Percentiles rank a stretch among this genome's conserved stretches.
Conservation (phyloP, 805 yeast species). For the Lipomyces kockii region DNA sequence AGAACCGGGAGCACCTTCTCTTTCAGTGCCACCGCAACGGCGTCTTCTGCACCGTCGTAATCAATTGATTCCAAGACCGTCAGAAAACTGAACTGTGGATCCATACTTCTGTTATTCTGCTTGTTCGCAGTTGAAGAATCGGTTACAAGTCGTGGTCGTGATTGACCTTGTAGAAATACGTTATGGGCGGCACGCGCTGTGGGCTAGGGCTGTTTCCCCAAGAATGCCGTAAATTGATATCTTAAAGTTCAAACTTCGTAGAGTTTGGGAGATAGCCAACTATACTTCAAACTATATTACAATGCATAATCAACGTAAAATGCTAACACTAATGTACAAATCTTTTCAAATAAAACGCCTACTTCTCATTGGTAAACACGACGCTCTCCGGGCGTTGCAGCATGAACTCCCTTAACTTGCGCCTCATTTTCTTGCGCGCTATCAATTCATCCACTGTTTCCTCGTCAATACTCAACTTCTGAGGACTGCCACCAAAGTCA, state of each 20-base stretch:
- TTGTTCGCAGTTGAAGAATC: background rate
- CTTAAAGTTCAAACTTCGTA: no score
- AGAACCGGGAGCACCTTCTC: constrained; percentile 24
- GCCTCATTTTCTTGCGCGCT: constrained; percentile 13
- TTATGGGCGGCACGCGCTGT: background rate
- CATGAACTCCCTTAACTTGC: constrained; percentile 7
- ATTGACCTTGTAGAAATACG: no score
- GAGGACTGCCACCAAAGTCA: background rate
- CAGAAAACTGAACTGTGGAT: constrained; percentile 16
- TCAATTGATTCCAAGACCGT: constrained; percentile 12
- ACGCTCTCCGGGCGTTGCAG: constrained; percentile 8
- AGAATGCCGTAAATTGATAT: no score
- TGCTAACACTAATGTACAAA: background rate
- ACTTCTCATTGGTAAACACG: constrained; percentile 18
- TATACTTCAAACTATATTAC: background rate
- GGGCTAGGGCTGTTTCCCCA: background rate
- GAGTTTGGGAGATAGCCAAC: background rate
- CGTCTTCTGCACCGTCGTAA: constrained; percentile 1
- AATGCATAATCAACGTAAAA: background rate
- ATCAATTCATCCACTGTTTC: constrained; percentile 26
- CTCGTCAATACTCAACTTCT: constrained; percentile 16
- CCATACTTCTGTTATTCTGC: background rate
- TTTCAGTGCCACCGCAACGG: constrained; percentile 1
- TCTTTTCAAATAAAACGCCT: background rate
- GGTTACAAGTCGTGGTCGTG: background rate